Evolutionary conservation across 306 rosid genomes (phyloP).

Genomic region (Vicia sativa): DNA sequence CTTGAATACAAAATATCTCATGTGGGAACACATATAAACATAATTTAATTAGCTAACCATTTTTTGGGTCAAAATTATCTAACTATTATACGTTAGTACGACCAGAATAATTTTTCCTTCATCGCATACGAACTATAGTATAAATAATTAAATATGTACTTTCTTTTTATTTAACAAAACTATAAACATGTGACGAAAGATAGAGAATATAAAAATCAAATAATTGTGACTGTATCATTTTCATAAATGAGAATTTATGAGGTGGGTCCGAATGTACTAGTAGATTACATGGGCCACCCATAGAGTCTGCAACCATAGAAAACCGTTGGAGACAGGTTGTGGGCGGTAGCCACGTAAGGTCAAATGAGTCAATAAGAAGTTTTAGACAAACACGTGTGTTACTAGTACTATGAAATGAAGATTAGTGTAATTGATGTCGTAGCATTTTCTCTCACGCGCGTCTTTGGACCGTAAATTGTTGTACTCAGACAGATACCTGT

Average conservation of each 20-base stretch:
- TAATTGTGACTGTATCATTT: no score
- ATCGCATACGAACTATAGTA: background rate
- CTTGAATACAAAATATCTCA: background rate
- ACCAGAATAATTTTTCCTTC: conserved; percentile 14
- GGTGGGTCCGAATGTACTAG: conserved; percentile 14
- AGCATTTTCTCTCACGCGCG: conserved; percentile 40
- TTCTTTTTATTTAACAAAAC: background rate
- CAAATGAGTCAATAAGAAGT: conserved; percentile 37
- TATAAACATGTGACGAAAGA: background rate
- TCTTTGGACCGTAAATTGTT: background rate
- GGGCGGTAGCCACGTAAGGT: conserved; percentile 42
- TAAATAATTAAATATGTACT: no score
- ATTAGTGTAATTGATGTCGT: conserved; percentile 48
- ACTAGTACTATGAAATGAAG: background rate
- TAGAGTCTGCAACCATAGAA: background rate
- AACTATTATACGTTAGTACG: background rate
- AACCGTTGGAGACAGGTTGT: conserved; percentile 33
- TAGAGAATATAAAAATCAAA: background rate
- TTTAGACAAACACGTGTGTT: conserved; percentile 37
- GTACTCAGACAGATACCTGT: background rate
- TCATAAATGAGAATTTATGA: background rate
- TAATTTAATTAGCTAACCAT: background rate
- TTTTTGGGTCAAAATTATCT: no score
- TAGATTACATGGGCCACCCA: background rate
- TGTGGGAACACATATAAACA: background rate